phyloP scores from a whole-genome alignment of 371 early-diverging fungal genomes.

The Mucor mucedo region DNA sequence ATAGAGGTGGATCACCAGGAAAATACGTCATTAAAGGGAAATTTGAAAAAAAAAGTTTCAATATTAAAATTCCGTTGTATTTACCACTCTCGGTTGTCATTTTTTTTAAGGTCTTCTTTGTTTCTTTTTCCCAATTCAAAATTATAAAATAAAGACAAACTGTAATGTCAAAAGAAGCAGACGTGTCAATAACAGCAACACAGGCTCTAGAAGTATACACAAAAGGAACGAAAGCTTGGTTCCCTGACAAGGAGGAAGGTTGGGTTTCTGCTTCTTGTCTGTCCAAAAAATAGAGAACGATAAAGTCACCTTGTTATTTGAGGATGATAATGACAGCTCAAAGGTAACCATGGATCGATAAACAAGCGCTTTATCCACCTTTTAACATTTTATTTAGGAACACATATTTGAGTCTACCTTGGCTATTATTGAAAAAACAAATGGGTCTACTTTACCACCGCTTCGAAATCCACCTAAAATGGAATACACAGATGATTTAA shows the following conservation, averaged over 20 bases:
- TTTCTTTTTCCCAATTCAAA: background rate
- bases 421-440: slow-evolving; percentile 64
- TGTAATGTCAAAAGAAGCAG: slow-evolving; percentile 8
- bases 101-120: background rate
- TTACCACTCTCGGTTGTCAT: slow-evolving; percentile 9
- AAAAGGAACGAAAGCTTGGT: slow-evolving; percentile 86
- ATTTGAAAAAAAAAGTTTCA: background rate
- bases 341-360: slow-evolving; percentile 36
- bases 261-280: slow-evolving; percentile 79
- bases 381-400: slow-evolving; percentile 52
- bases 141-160: background rate
- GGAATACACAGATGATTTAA: slow-evolving; percentile 92
- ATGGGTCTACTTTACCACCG: slow-evolving; percentile 79
- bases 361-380: background rate
- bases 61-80: slow-evolving; percentile 5
- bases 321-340: slow-evolving; percentile 58
- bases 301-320: slow-evolving; percentile 61
- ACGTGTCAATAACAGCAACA: background rate
- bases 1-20: too few species aligned
- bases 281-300: slow-evolving; percentile 55
- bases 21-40: slow-evolving; percentile 3
- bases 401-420: slow-evolving; percentile 75
- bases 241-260: slow-evolving; percentile 83
- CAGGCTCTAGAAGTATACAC: slow-evolving; percentile 60
- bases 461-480: slow-evolving; percentile 88